Conservation (phyloP, 306 rosid species). For the Quercus wislizeni region DNA sequence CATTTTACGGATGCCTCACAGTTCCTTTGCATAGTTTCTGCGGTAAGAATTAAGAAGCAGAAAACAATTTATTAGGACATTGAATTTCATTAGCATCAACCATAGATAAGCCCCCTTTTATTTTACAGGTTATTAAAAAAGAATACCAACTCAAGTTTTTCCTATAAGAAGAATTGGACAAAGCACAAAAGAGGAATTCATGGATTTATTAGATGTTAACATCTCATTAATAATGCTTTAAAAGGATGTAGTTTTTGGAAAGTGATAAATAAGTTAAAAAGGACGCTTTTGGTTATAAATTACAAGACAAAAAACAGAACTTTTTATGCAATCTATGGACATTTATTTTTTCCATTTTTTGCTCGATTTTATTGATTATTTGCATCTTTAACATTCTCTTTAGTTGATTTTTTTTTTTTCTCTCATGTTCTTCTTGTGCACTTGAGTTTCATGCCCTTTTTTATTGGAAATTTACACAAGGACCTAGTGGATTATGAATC, state of each 20-base stretch:
- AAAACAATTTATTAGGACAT: neutral
- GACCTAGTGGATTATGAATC: too few relatives aligned
- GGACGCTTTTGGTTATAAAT: neutral
- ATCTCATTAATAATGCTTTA: neutral
- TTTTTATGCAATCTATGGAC: neutral
- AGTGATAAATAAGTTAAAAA: neutral
- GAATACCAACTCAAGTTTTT: neutral
- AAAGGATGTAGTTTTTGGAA: neutral
- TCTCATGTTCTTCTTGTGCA: neutral
- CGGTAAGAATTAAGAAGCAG: conserved; percentile 28
- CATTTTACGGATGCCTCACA: conserved; percentile 85
- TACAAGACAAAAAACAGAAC: neutral
- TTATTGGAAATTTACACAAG: too few relatives aligned
- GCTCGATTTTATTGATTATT: neutral
- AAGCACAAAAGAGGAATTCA: neutral
- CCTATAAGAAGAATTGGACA: neutral
- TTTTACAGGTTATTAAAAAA: neutral
- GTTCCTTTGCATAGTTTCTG: conserved; percentile 75
- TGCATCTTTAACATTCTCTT: neutral
- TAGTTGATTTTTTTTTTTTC: neutral
- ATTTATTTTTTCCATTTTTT: neutral
- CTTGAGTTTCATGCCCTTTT: too few relatives aligned
- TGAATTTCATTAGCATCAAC: neutral
- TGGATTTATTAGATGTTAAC: neutral
- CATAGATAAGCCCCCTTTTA: neutral